Percentiles rank a stretch among this genome's conserved stretches.
Conservation (phyloP, 1,284 basidiomycete genomes). For the Boletus holoroseus region DNA sequence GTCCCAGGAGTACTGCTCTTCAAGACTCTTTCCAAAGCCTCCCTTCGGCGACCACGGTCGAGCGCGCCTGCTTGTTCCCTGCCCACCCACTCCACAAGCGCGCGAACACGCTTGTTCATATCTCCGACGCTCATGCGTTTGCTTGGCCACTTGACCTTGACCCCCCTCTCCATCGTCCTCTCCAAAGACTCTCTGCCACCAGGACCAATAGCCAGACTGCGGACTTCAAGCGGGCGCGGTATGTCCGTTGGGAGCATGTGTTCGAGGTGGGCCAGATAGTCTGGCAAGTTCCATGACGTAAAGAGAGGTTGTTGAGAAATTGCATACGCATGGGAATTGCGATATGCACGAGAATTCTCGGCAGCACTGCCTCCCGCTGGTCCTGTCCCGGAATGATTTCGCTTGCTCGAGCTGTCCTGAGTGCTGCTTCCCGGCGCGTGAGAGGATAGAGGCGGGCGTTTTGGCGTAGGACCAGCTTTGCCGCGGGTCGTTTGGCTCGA, state of each 20-base stretch:
- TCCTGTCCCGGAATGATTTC: slow-evolving; percentile 39
- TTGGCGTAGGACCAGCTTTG: slow-evolving; percentile 41
- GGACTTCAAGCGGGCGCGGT: slow-evolving; percentile 74
- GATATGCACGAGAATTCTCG: slow-evolving; percentile 52
- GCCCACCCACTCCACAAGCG: slow-evolving; percentile 89
- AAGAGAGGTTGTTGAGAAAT: slow-evolving; percentile 71
- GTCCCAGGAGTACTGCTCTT: slow-evolving; percentile 31
- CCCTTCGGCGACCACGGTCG: slow-evolving; percentile 65
- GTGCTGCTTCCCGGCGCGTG: slow-evolving; percentile 38
- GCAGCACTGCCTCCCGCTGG: slow-evolving; percentile 19
- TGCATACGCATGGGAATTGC: slow-evolving; percentile 69
- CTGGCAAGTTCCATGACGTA: slow-evolving; percentile 86
- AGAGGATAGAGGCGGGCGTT: slow-evolving; percentile 45
- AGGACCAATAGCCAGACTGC: slow-evolving; percentile 42
- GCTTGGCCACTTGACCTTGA: slow-evolving; percentile 90
- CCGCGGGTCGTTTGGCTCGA: slow-evolving; percentile 44
- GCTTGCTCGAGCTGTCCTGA: slow-evolving; percentile 45
- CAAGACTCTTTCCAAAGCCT: slow-evolving; percentile 56
- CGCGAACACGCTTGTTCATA: slow-evolving; percentile 93
- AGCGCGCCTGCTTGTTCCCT: slow-evolving; percentile 74
- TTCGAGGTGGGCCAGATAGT: slow-evolving; percentile 87
- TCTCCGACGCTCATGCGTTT: slow-evolving; percentile 93
- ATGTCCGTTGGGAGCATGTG: slow-evolving; percentile 74
- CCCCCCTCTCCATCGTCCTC: slow-evolving; percentile 74
- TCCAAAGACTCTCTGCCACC: slow-evolving; percentile 42